Evolutionary conservation across 768 basidiomycete species (phyloP).

Genomic region (Coprinopsis marcescibilis): DNA sequence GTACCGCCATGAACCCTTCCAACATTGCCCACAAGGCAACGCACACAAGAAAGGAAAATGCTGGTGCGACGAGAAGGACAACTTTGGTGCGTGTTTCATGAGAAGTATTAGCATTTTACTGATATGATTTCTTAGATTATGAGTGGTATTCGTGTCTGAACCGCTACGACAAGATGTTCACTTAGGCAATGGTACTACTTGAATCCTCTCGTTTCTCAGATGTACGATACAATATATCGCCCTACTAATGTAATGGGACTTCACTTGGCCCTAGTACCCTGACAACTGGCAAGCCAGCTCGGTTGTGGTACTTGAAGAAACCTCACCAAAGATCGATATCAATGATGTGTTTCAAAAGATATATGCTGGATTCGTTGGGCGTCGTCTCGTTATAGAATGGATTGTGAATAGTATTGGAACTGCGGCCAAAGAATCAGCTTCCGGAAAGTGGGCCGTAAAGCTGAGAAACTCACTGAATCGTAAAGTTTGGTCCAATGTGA

Average conservation of each 20-base stretch:
- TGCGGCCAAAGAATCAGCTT: conserved; percentile 22
- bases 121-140: conserved; percentile 43
- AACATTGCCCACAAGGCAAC: conserved; percentile 83
- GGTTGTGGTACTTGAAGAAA: too few species aligned
- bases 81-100: conserved; percentile 51
- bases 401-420: conserved; percentile 95
- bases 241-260: background rate
- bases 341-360: too few species aligned
- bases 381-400: conserved; percentile 50
- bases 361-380: too few species aligned
- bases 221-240: background rate
- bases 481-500: conserved; percentile 95
- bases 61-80: conserved; percentile 73
- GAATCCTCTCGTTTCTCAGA: background rate
- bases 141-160: conserved; percentile 88
- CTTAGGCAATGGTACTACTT: conserved; percentile 1
- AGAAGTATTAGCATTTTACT: background rate
- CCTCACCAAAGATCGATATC: too few species aligned
- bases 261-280: too few species aligned
- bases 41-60: conserved; percentile 75
- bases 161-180: conserved; percentile 63
- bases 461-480: conserved; percentile 60
- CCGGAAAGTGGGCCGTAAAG: conserved; percentile 1
- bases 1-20: conserved; percentile 91
- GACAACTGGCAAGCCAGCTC: too few species aligned